Conservation (phyloP, 179 eudicot genomes). For the Silene noctiflora region DNA sequence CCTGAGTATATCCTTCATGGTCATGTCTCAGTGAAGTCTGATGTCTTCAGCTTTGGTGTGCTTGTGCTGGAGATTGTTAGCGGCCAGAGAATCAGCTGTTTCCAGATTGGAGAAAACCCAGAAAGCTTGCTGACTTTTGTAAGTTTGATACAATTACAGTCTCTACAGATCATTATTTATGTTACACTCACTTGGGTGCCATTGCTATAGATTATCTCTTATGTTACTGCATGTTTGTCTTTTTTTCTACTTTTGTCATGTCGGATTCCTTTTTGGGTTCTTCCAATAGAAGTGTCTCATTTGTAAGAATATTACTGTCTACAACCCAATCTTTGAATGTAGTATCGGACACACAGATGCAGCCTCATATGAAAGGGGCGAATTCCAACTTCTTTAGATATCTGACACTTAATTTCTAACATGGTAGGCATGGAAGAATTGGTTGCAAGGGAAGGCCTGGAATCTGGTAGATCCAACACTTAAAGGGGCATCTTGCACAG, state of each 20-base stretch:
- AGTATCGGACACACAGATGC: too few species aligned
- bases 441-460: constrained; percentile 36
- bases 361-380: too few species aligned
- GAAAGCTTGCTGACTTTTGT: constrained; percentile 41
- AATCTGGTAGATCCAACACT: constrained; percentile 38
- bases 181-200: too few species aligned
- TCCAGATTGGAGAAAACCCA: constrained; percentile 20
- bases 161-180: not conserved
- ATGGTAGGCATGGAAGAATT: constrained; percentile 55
- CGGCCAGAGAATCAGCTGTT: constrained; percentile 35
- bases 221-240: too few species aligned
- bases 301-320: too few species aligned
- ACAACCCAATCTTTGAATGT: too few species aligned
- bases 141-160: constrained; percentile 14
- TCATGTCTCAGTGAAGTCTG: constrained; percentile 34
- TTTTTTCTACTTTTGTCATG: too few species aligned
- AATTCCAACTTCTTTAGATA: not conserved
- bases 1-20: constrained; percentile 33
- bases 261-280: too few species aligned
- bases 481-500: constrained; percentile 5
- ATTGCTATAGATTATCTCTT: too few species aligned
- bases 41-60: constrained; percentile 49
- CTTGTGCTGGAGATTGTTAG: constrained; percentile 44
- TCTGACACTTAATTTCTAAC: not conserved
- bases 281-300: too few species aligned